These are phyloP conservation scores for Dendrobium chrysotoxum DNA, from an alignment of 106 monocot species.

Conservation along the genomic window DNA sequence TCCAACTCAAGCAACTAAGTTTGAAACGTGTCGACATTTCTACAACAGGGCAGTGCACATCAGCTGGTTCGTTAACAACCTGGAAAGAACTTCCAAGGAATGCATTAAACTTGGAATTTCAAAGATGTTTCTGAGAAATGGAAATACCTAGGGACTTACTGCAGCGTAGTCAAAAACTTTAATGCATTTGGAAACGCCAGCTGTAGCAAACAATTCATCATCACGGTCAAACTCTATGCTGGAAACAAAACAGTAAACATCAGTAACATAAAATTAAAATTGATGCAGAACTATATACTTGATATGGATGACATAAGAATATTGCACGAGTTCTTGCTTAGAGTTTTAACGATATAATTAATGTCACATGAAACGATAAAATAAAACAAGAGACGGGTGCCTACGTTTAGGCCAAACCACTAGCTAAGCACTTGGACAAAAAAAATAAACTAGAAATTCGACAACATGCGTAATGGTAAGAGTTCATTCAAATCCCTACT, in stretches of 20 bases:
- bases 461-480: too few relatives aligned
- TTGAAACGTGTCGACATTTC: constrained; percentile 95
- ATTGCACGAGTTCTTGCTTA: too few relatives aligned
- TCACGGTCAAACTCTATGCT: constrained; percentile 99
- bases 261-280: not conserved
- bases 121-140: not conserved
- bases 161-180: constrained; percentile 96
- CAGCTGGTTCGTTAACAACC: constrained; percentile 92
- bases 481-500: too few relatives aligned
- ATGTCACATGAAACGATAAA: too few relatives aligned
- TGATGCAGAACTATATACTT: too few relatives aligned
- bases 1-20: constrained; percentile 99
- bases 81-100: constrained; percentile 19
- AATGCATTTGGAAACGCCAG: constrained; percentile 93
- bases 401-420: too few relatives aligned
- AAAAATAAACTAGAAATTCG: too few relatives aligned
- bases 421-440: too few relatives aligned
- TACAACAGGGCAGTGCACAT: constrained; percentile 85
- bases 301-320: too few relatives aligned
- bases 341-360: too few relatives aligned
- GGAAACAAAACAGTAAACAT: constrained; percentile 17
- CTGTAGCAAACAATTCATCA: constrained; percentile 98
- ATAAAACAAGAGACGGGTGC: too few relatives aligned
- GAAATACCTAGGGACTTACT: constrained; percentile 25
- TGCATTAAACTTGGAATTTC: not conserved